Evolutionary conservation across 805 yeast genomes (phyloP), one percentile per base, ranked within the genome.

Genomic region (Candida mattraensis): DNA sequence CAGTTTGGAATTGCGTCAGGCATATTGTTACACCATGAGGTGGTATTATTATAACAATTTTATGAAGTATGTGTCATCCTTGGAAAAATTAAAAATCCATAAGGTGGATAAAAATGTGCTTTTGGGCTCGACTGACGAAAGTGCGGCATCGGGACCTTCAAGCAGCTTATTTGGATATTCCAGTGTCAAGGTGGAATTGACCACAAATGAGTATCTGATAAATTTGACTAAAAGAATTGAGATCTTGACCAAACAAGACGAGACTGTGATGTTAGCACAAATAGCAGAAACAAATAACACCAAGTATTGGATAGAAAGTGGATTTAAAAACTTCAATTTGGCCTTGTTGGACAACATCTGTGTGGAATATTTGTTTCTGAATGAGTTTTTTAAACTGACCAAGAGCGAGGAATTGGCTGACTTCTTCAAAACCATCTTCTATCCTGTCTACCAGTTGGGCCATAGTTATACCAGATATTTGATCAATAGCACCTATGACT

Each of bases 21-120:
- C 97, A 0, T 93, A 93, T 57, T 64, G 80, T 13, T 80, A 79
- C 51, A 91, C 98, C 3, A 89, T 93, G 86, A 69, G 76, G 51
- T 93, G 99, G 99, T 93, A 91, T 63, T 93, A 93, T 58, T 69
- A 73, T 39, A 74, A 83, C 38, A 76, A 84, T 48, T 91, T 89
- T 53, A 78, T 81, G 12, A 76, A 88, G 44, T 89, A 88, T 61
- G 60, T 81, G 24, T 76, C 80, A 42, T 78, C 94, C 1, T 60
- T 89, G 33, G 84, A 84, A 41, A 78, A 77, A 46, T 59, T 87
- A 40, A 75, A 72, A 27, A 45, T 80, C 12, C 68, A 70, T 33
- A 61, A 62, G 15, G 74, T 82, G 7, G 93, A 82, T 44, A 70
- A 66, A 39, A 67, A 42, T 28, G 43, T 50, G 7, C 32, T 50